Percentiles rank a stretch among this genome's conserved stretches.
These are phyloP conservation scores for Hanseniaspora thailandica DNA, from an alignment of 805 yeast genomes.

Conservation along the genomic window DNA sequence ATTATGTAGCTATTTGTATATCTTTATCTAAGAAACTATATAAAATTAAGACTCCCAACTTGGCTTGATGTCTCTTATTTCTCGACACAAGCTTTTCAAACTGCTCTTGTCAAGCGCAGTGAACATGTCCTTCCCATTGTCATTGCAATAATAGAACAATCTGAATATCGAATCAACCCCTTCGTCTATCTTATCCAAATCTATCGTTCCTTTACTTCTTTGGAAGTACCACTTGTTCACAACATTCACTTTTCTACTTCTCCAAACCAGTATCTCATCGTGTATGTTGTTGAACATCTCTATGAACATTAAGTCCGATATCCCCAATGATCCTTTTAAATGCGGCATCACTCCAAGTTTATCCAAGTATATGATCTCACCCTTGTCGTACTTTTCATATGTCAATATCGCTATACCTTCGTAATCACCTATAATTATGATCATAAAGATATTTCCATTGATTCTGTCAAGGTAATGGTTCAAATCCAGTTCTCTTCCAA, in stretches of 20 bases:
- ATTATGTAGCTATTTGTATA: no score
- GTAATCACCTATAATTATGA: constrained; percentile 84
- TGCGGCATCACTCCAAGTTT: constrained; percentile 81
- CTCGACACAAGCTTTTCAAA: constrained; percentile 22
- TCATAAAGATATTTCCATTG: constrained; percentile 52
- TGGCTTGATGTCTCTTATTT: constrained; percentile 29
- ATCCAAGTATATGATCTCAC: constrained; percentile 64
- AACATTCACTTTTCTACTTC: constrained; percentile 76
- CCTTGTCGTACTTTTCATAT: constrained; percentile 44
- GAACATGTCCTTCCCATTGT: constrained; percentile 18
- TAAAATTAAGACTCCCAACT: constrained; percentile 28
- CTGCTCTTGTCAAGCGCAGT: constrained; percentile 17
- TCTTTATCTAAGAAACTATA: no score
- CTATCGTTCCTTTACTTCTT: constrained; percentile 61
- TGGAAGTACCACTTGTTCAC: constrained; percentile 98
- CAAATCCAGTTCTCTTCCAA: constrained; percentile 54
- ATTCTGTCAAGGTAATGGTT: constrained; percentile 58
- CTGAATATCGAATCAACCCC: constrained; percentile 26
- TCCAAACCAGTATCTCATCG: constrained; percentile 63
- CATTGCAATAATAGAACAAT: constrained; percentile 34
- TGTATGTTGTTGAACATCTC: constrained; percentile 58
- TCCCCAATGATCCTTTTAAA: constrained; percentile 82
- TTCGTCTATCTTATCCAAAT: constrained; percentile 30
- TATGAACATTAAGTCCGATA: constrained; percentile 88
- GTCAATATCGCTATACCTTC: constrained; percentile 93